Evolutionary conservation across 208 protist species (phyloP), one percentile per base, ranked within the genome.

Genomic region (Endotrypanum monterogeii): DNA sequence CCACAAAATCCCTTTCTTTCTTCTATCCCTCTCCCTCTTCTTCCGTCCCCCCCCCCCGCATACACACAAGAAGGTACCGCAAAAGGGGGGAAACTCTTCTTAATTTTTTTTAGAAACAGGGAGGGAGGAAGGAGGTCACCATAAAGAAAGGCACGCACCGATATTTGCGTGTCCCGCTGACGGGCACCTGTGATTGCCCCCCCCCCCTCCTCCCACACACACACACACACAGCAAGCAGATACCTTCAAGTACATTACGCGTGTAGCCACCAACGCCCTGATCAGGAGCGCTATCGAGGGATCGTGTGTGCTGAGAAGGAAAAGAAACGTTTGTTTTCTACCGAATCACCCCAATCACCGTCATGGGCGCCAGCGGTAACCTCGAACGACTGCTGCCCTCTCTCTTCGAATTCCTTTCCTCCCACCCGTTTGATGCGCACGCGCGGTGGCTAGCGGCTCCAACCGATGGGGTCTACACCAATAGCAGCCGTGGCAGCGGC

Each of bases 361-460:
- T 65, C 54, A 71, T 80, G 62, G 71, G 37, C 44, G 58, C n/a
- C 6, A 79, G 58, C 52, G 37, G 74, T 0, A 66, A 54, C 35
- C 67, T 89, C 23, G 85, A 88, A 48, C 52, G 79, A 35, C 76
- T 92, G 56, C 79, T 92, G 37, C 88, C 88, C 4, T 69, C 75
- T 39, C 63, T 92, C 61, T 67, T 80, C n/a, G 67, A 63, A 0
- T 83, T 88, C 67, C 83, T 92, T 41, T 81, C 74, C 16, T 57
- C 18, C 18, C 69, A 79, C 14, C 56, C 57, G 20, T 39, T 28
- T 14, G 63, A 54, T 25, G 60, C 37, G n/a, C 14, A 28, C 60
- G 32, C 60, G 60, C 20, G 20, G 37, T 44, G 20, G 11, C 28
- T 37, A 44, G 28, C 57, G n/a, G 57, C 57, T 1, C 30, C 57